Conservation (phyloP, 768 basidiomycete species). For the Podaxis carcinomalis region DNA sequence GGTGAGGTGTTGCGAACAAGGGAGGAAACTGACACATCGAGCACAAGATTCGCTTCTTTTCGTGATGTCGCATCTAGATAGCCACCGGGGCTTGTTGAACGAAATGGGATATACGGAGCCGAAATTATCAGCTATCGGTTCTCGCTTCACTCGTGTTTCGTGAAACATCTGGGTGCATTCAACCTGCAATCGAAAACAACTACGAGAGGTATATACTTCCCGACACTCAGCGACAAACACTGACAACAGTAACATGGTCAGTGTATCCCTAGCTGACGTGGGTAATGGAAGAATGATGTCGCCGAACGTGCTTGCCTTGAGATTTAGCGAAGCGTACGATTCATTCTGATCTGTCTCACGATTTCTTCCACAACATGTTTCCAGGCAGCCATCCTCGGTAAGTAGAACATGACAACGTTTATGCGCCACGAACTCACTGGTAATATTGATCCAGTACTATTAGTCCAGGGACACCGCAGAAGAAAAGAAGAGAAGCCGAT, state of each 20-base stretch:
- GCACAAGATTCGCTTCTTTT: neutral
- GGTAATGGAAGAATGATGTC: neutral
- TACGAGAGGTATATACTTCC: no score
- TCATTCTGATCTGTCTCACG: neutral
- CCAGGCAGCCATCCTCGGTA: neutral
- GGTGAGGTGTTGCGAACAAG: neutral
- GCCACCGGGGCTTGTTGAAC: neutral
- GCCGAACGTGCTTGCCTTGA: neutral
- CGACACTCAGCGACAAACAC: no score
- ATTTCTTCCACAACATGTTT: neutral
- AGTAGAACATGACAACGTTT: neutral
- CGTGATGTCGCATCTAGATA: conserved; percentile 2
- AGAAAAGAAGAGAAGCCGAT: conserved; percentile 2
- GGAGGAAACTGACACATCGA: neutral
- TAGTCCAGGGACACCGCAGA: conserved; percentile 9
- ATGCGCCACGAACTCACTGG: neutral
- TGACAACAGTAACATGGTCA: no score
- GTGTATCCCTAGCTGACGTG: neutral
- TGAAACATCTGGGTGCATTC: no score
- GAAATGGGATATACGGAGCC: neutral
- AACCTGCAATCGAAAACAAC: no score
- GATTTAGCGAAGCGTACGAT: neutral
- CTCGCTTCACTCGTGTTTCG: no score
- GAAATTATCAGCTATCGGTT: neutral
- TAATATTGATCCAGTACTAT: conserved; percentile 10